Evolutionary conservation across 768 basidiomycete species (phyloP).

Genomic region (Mycena leptocephala): DNA sequence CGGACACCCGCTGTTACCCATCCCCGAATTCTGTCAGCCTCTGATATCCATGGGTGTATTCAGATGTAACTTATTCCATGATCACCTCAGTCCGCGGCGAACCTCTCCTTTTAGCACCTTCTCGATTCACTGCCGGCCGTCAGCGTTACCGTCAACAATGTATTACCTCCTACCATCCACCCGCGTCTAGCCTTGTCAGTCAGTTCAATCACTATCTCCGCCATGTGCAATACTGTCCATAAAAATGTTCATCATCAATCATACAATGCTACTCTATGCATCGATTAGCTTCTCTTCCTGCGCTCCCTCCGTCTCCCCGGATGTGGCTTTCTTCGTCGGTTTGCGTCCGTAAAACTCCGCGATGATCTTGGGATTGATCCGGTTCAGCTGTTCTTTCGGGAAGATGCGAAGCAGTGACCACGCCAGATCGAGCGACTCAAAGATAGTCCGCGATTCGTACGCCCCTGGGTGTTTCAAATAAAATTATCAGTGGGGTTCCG

Average conservation of each 20-base stretch:
- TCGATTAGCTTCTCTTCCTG: conserved; percentile 77
- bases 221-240: conserved; percentile 2
- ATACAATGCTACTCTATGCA: conserved; percentile 58
- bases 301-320: conserved; percentile 60
- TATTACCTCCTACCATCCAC: conserved; percentile 11
- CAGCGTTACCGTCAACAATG: conserved; percentile 18
- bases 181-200: conserved; percentile 32
- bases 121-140: conserved; percentile 17
- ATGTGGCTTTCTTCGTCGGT: conserved; percentile 73
- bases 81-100: conserved; percentile 26
- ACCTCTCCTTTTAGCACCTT: conserved; percentile 17
- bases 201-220: conserved; percentile 26
- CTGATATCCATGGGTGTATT: conserved; percentile 20
- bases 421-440: conserved; percentile 97
- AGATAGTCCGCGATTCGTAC: conserved; percentile 96
- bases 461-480: conserved; percentile 68
- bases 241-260: conserved; percentile 31
- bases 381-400: conserved; percentile 98
- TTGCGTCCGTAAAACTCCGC: conserved; percentile 94
- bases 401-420: conserved; percentile 98
- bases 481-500: too few relatives aligned
- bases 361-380: conserved; percentile 97
- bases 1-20: conserved; percentile 4
- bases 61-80: conserved; percentile 9
- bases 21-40: conserved; percentile 13